These are phyloP conservation scores for Ogataea ramenticola DNA, from an alignment of 805 yeast genomes.

Conservation along the genomic window DNA sequence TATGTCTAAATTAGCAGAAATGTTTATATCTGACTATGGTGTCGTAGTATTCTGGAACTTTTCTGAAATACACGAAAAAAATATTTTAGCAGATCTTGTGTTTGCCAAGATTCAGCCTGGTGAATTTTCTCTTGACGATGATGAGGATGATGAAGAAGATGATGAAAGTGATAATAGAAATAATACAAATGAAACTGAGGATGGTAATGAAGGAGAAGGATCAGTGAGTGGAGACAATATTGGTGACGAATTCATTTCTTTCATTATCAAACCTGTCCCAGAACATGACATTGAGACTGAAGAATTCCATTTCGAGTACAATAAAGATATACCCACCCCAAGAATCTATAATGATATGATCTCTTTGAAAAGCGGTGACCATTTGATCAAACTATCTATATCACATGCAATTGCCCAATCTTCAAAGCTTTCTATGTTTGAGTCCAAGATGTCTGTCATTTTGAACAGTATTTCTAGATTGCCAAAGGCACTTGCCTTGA, in stretches of 20 bases:
- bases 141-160: slow-evolving; percentile 32
- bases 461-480: slow-evolving; percentile 80
- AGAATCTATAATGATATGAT: slow-evolving; percentile 91
- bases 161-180: slow-evolving; percentile 23
- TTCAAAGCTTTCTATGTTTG: slow-evolving; percentile 85
- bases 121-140: slow-evolving; percentile 36
- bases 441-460: slow-evolving; percentile 80
- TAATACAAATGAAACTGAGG: slow-evolving; percentile 2
- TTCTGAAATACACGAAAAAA: slow-evolving; percentile 86
- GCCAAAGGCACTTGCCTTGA: slow-evolving; percentile 83
- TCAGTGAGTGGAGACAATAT: background rate
- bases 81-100: slow-evolving; percentile 85
- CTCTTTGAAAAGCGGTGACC: slow-evolving; percentile 85
- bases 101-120: slow-evolving; percentile 42
- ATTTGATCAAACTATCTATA: slow-evolving; percentile 83
- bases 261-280: slow-evolving; percentile 65
- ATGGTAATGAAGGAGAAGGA: slow-evolving; percentile 1
- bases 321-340: slow-evolving; percentile 38
- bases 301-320: slow-evolving; percentile 70
- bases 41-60: slow-evolving; percentile 98
- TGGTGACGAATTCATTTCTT: slow-evolving; percentile 18
- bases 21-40: slow-evolving; percentile 86
- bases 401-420: slow-evolving; percentile 97
- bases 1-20: slow-evolving; percentile 66
- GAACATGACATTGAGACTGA: slow-evolving; percentile 93